Evolutionary conservation across 495 filamentous ascomycete genomes (phyloP).

Genomic region (Aspergillus avenaceus): DNA sequence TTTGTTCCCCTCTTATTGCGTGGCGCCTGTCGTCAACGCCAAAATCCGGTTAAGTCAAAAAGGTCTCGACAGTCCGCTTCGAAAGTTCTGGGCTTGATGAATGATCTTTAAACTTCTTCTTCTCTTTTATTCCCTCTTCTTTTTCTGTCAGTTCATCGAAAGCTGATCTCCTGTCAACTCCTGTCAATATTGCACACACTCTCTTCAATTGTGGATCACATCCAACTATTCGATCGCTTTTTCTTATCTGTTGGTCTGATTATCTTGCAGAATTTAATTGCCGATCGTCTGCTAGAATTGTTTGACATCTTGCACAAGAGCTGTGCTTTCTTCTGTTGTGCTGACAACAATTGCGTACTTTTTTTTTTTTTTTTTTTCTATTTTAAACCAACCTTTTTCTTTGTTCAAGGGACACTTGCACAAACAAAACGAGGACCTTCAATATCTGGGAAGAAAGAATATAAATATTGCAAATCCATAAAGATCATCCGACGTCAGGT

Average conservation of each 20-base stretch:
- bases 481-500: conserved; percentile 2
- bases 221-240: neutral
- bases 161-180: neutral
- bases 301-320: neutral
- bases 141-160: too few species aligned
- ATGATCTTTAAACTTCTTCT: conserved; percentile 6
- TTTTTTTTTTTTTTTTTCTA: neutral
- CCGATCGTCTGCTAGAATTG: neutral
- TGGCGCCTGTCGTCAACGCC: conserved; percentile 30
- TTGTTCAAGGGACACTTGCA: neutral
- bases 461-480: conserved; percentile 1
- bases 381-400: too few species aligned
- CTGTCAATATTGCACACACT: too few species aligned
- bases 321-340: neutral
- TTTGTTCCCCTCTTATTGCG: conserved; percentile 22
- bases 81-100: neutral
- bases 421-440: neutral
- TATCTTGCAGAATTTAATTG: neutral
- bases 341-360: neutral
- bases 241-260: neutral
- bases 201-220: neutral
- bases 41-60: conserved; percentile 19
- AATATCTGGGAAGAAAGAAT: neutral
- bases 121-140: conserved; percentile 1
- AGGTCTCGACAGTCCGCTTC: conserved; percentile 10